Conservation (phyloP, 2,329 filamentous ascomycete genomes). For the Coniochaeta hoffmannii region DNA sequence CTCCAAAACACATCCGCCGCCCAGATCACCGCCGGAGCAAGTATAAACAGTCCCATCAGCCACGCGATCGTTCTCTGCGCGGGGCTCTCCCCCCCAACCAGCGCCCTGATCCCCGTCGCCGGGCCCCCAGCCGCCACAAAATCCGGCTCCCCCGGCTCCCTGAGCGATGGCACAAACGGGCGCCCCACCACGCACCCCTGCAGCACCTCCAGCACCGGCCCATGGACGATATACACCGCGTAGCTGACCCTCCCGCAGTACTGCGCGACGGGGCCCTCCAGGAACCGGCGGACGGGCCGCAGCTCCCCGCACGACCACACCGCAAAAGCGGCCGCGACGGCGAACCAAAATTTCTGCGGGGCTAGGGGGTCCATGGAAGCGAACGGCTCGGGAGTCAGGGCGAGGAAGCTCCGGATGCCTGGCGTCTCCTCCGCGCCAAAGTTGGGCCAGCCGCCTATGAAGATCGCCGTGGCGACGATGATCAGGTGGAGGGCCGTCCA, state of each 20-base stretch:
- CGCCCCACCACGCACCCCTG: constrained; percentile 21
- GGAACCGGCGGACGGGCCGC: constrained; percentile 24
- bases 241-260: constrained; percentile 52
- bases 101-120: constrained; percentile 23
- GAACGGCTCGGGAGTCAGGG: constrained; percentile 25
- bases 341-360: constrained; percentile 31
- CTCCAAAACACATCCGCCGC: constrained; percentile 53
- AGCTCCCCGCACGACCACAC: constrained; percentile 32
- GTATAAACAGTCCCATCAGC: constrained; percentile 27
- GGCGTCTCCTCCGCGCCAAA: constrained; percentile 23
- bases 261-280: constrained; percentile 39
- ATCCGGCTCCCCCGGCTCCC: constrained; percentile 12
- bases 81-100: constrained; percentile 20
- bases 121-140: constrained; percentile 14
- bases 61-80: constrained; percentile 25
- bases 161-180: constrained; percentile 13
- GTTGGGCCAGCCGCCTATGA: constrained; percentile 34
- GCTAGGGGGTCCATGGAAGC: constrained; percentile 20
- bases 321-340: constrained; percentile 22
- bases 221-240: constrained; percentile 52
- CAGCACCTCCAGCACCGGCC: constrained; percentile 35
- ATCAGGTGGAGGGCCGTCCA: constrained; percentile 13
- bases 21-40: constrained; percentile 38
- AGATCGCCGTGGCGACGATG: constrained; percentile 22
- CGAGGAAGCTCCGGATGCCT: constrained; percentile 22